phyloP scores from a whole-genome alignment of 2,329 filamentous ascomycete genomes.

The Claviceps lovelessii region DNA sequence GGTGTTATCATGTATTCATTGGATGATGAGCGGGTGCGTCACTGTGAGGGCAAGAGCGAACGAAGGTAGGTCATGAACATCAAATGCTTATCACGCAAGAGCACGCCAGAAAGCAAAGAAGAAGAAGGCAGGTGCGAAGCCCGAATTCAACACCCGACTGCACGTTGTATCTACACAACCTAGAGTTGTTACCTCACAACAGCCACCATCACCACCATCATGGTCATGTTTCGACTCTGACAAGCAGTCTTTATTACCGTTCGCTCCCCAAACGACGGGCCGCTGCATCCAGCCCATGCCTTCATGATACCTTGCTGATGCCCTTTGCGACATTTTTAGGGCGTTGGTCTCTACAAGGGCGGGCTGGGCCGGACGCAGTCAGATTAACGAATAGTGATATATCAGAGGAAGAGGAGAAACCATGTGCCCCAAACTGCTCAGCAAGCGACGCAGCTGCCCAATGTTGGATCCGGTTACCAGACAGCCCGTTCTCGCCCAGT shows the following conservation, averaged over 20 bases:
- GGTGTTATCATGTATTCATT: too few relatives aligned
- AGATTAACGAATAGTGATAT: neutral
- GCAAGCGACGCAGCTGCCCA: conserved; percentile 15
- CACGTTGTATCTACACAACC: neutral
- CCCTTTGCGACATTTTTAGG: neutral
- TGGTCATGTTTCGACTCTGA: conserved; percentile 1
- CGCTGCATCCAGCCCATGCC: neutral
- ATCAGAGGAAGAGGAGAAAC: neutral
- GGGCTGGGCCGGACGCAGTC: neutral
- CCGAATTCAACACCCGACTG: neutral
- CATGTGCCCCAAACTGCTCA: conserved; percentile 16
- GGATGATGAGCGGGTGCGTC: too few relatives aligned
- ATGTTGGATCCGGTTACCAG: conserved; percentile 8
- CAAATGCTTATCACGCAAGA: neutral
- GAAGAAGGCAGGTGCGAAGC: neutral
- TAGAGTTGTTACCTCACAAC: neutral
- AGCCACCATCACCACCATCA: neutral
- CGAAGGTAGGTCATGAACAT: neutral
- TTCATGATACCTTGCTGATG: neutral
- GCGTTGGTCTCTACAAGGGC: neutral
- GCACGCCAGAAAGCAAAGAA: neutral
- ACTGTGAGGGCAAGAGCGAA: neutral
- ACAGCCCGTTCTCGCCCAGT: neutral
- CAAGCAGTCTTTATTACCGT: neutral
- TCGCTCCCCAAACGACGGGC: neutral